phyloP scores from a whole-genome alignment of 31 red algal species.

The Odonthalia washingtoniensis region DNA sequence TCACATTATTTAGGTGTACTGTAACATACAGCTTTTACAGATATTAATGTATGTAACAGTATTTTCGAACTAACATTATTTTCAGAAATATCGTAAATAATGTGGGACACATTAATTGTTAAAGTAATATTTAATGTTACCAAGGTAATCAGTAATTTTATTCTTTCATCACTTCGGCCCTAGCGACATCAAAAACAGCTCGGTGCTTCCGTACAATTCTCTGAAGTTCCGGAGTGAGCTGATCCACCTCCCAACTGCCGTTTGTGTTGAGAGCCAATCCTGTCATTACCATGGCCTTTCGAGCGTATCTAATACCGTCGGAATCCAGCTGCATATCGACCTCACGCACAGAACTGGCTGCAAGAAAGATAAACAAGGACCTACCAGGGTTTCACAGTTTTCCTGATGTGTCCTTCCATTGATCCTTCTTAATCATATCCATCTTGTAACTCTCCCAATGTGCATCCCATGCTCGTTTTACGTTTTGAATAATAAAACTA shows the following conservation, averaged over 20 bases:
- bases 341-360: constrained; percentile 5
- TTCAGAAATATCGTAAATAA: not conserved
- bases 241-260: constrained; percentile 30
- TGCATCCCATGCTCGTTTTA: no score
- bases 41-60: constrained; percentile 8
- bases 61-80: constrained; percentile 3
- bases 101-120: not conserved
- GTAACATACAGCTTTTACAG: not conserved
- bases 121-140: not conserved
- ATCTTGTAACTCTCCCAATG: no score
- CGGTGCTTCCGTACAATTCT: not conserved
- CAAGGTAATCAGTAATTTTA: not conserved
- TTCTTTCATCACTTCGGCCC: constrained; percentile 7
- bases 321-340: constrained; percentile 10
- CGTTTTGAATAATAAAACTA: no score
- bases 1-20: constrained; percentile 13
- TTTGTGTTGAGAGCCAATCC: constrained; percentile 44
- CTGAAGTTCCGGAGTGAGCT: not conserved
- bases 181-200: not conserved
- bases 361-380: constrained; percentile 27
- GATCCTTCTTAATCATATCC: not conserved
- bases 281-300: constrained; percentile 38
- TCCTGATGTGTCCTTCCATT: constrained; percentile 6
- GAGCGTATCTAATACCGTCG: constrained; percentile 26
- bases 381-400: constrained; percentile 39